Evolutionary conservation across 768 basidiomycete species (phyloP), one percentile per base, ranked within the genome.

Genomic region (Tylopilus subfusipes): DNA sequence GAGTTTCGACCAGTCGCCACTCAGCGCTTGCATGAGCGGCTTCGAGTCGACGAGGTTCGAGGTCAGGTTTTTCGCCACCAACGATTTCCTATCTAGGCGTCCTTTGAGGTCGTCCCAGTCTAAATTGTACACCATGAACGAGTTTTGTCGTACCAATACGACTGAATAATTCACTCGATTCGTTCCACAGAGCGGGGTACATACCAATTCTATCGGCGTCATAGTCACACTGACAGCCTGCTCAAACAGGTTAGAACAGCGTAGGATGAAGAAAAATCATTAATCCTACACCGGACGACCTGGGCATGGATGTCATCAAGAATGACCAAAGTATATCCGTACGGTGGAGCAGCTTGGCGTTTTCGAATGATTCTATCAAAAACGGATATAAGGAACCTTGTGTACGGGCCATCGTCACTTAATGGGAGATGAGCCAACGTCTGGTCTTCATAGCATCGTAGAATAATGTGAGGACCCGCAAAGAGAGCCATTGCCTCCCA

Each of bases 381-480:
- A 22, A 54, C 13, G 10, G 55, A 30, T 3, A 14, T 31, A 27
- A 47, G 5, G 29, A 56, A 51, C 14, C 18, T 3, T 10, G 14
- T 27, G 34, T 50, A 24, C 8, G 48, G 43, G 9, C 55, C 51
- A 21, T 54, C 24, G 30, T 56, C 53, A 11, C 16, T 18, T 7
- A 47, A 43, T 3, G 45, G 54, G 13, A 58, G 31, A 34, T 49
- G 34, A 3, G 5, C 2, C 0, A 16, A 8, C 8, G 43, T 50
- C 19, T 5, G 40, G 3, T 58, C 55, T 38, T 56, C 44, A 27
- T 47, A 30, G 27, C 56, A 58, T 8, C 44, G 49, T 31, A 58
- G 45, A 31, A 58, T 16, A 16, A 31, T 5, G n/a, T 51, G 54
- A 10, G 57, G 57, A n/a, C 53, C 55, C 18, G 57, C 54, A 51